phyloP scores from a whole-genome alignment of 495 filamentous ascomycete genomes.

The Daldinia decipiens region DNA sequence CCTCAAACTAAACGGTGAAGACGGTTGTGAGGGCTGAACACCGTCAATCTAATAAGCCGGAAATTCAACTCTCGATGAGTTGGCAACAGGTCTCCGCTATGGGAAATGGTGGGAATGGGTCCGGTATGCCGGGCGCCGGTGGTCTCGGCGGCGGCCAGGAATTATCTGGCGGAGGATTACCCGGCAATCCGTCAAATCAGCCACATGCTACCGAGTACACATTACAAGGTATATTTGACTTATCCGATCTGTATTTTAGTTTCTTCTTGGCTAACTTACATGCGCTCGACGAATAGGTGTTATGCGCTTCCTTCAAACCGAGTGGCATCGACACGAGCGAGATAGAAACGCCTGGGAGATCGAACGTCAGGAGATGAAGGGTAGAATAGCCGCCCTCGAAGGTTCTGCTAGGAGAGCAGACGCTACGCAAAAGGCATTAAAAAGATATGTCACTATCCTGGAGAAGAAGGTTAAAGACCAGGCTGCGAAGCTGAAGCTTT shows the following conservation, averaged over 20 bases:
- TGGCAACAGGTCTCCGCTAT: slow-evolving; percentile 47
- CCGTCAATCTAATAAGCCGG: slow-evolving; percentile 29
- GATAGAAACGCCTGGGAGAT: slow-evolving; percentile 99
- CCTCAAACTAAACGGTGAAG: slow-evolving; percentile 42
- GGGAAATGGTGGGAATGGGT: slow-evolving; percentile 45
- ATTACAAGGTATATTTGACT: slow-evolving; percentile 75
- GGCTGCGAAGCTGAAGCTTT: slow-evolving; percentile 51
- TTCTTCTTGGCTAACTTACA: slow-evolving; percentile 20
- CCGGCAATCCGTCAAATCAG: slow-evolving; percentile 56
- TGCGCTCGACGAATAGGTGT: slow-evolving; percentile 73
- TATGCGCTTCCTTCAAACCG: slow-evolving; percentile 98
- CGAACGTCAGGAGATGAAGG: slow-evolving; percentile 98
- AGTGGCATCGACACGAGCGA: slow-evolving; percentile 98
- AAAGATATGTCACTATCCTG: slow-evolving; percentile 89
- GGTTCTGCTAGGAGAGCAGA: slow-evolving; percentile 87
- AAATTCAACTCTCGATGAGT: slow-evolving; percentile 41
- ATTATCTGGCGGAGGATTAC: slow-evolving; percentile 36
- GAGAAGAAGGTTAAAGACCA: slow-evolving; percentile 89
- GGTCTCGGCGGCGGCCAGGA: slow-evolving; percentile 42
- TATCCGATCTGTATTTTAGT: not conserved
- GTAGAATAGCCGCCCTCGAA: slow-evolving; percentile 93
- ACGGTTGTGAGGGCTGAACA: slow-evolving; percentile 39
- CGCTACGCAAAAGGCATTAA: slow-evolving; percentile 83
- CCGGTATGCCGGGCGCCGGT: slow-evolving; percentile 35
- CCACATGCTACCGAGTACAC: slow-evolving; percentile 96